These are phyloP conservation scores for Backusella australiensis DNA, from an alignment of 192 early-diverging fungal genomes.

Conservation along the genomic window DNA sequence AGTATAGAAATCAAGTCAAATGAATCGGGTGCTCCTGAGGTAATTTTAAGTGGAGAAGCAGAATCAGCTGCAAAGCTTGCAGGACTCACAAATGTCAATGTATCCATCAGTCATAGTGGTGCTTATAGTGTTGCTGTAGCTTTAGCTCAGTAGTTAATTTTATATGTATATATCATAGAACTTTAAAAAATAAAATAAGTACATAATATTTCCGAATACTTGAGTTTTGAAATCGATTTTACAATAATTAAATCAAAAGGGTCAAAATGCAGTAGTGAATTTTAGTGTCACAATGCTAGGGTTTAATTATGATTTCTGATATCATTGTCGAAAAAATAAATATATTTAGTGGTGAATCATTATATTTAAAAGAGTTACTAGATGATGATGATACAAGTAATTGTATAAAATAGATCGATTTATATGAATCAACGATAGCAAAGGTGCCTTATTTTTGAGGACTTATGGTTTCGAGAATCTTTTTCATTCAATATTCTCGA, in stretches of 20 bases:
- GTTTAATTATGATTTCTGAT: too few relatives aligned
- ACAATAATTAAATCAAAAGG: neutral
- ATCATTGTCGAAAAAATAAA: too few relatives aligned
- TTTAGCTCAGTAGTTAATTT: conserved; percentile 48
- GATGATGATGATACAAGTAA: too few relatives aligned
- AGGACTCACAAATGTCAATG: conserved; percentile 74
- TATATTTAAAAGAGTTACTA: too few relatives aligned
- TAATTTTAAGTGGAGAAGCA: conserved; percentile 79
- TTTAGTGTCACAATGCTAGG: too few relatives aligned
- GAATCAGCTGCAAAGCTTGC: conserved; percentile 65
- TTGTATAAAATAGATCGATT: too few relatives aligned
- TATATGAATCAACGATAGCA: too few relatives aligned
- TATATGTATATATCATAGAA: neutral
- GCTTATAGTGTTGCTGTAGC: conserved; percentile 89
- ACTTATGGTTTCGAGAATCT: neutral
- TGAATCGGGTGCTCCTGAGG: conserved; percentile 72
- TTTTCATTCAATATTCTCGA: neutral
- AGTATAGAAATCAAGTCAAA: conserved; percentile 86
- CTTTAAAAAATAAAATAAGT: neutral
- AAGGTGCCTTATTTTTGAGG: too few relatives aligned
- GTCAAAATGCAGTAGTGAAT: too few relatives aligned
- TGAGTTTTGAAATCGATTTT: neutral
- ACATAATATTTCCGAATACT: neutral
- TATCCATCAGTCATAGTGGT: conserved; percentile 92
- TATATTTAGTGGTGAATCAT: too few relatives aligned